Evolutionary conservation across 192 early-diverging fungal genomes (phyloP), one percentile per base, ranked within the genome.

Genomic region (Linnemannia elongata): DNA sequence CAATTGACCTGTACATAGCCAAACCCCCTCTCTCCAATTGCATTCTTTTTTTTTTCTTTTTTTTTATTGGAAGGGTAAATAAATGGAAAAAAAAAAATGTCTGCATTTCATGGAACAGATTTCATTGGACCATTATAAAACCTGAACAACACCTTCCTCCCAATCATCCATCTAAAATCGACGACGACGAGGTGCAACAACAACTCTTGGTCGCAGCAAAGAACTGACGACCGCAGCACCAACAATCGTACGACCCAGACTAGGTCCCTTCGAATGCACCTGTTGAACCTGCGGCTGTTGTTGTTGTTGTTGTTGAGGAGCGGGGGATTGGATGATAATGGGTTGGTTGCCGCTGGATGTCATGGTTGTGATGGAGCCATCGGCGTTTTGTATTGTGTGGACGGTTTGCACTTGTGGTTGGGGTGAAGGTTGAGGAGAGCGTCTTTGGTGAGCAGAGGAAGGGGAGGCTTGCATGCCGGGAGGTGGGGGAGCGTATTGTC

Each of bases 111-210:
- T 71, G 35, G 69, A 0, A 15, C 60, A 12, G 30, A 33, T 33
- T 13, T 66, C 60, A 66, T 66, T 66, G 60, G 60, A n/a, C 57
- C n/a, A 60, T 10, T 24, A 60, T 57, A n/a, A 57, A 60, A 55
- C 15, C 57, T 30, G 57, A 27, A 60, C 27, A 42, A 44, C 38
- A 47, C 10, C n/a, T n/a, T n/a, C n/a, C n/a, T 4, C 24, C 7
- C 44, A 45, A 15, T 13, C 44, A 12, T 10, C 13, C 44, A 45
- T 24, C 49, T 66, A 77, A 47, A 69, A 77, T 69, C 75, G 75
- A 76, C 75, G 75, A 41, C 75, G 75, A 27, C 75, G 75, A 30
- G 75, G 75, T 27, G 75, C 75, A 76, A 76, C 75, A 66, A 76
- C n/a, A 55, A 60, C n/a, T 24, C 74, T 42, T 18, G 74, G 75